phyloP scores from a whole-genome alignment of 345 rosid genomes.

The Salix caprea region DNA sequence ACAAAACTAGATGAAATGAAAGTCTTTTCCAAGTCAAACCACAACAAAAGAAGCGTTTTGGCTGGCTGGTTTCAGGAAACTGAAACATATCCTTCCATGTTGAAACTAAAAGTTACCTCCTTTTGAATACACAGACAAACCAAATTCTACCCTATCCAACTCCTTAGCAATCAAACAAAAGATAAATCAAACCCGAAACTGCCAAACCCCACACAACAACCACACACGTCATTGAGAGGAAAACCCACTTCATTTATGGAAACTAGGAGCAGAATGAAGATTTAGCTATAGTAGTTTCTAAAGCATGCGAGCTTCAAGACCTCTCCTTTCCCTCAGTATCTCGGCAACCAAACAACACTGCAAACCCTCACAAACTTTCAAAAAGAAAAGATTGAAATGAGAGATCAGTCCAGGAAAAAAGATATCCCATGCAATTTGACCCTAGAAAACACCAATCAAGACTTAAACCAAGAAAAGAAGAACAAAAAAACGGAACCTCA shows the following conservation, averaged over 20 bases:
- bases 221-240: neutral
- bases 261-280: neutral
- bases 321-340: neutral
- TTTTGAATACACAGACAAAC: neutral
- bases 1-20: neutral
- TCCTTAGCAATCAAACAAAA: neutral
- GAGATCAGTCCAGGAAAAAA: neutral
- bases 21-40: neutral
- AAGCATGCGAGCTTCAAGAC: neutral
- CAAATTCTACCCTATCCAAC: neutral
- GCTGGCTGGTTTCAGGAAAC: neutral
- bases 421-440: conserved; percentile 3
- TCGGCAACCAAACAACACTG: neutral
- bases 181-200: neutral
- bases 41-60: neutral
- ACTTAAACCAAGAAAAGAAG: neutral
- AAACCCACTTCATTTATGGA: neutral
- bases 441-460: conserved; percentile 9
- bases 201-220: neutral
- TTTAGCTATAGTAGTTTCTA: neutral
- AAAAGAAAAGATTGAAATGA: neutral
- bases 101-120: neutral
- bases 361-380: neutral
- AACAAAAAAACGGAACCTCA: neutral
- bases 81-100: neutral